Evolutionary conservation across 352 stramenopile species (phyloP).

Genomic region (Phytophthora megakarya): DNA sequence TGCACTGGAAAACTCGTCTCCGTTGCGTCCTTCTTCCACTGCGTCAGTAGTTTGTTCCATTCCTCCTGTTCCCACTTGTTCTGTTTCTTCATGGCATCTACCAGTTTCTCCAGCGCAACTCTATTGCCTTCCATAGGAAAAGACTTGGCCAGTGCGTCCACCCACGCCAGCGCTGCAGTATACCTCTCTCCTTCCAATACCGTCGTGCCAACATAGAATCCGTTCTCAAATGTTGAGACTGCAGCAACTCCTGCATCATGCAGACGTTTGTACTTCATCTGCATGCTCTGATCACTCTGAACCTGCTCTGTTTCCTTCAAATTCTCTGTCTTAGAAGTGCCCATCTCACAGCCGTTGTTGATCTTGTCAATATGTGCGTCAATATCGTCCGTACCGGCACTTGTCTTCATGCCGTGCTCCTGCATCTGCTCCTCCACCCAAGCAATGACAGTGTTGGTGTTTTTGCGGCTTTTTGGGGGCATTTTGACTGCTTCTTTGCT

Average conservation of each 20-base stretch:
- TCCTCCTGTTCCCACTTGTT: conserved; percentile 49
- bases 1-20: conserved; percentile 60
- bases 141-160: conserved; percentile 54
- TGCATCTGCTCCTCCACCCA: conserved; percentile 69
- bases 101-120: conserved; percentile 46
- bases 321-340: conserved; percentile 19
- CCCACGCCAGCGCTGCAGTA: conserved; percentile 58
- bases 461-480: conserved; percentile 40
- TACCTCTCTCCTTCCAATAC: conserved; percentile 67
- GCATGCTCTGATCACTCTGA: conserved; percentile 40
- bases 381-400: conserved; percentile 51
- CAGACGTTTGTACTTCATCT: conserved; percentile 69
- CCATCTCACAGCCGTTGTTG: conserved; percentile 48
- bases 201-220: conserved; percentile 70
- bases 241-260: conserved; percentile 68
- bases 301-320: conserved; percentile 20
- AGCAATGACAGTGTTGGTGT: conserved; percentile 61
- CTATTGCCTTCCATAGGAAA: conserved; percentile 76
- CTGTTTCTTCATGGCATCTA: conserved; percentile 38
- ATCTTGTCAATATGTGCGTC: conserved; percentile 61
- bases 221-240: conserved; percentile 73
- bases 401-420: conserved; percentile 51
- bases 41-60: conserved; percentile 55
- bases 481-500: conserved; percentile 44
- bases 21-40: conserved; percentile 63